Percentiles rank a stretch among this genome's conserved stretches.
Evolutionary conservation across 257 asterid species (phyloP).

Genomic region (Nicotiana undulata): DNA sequence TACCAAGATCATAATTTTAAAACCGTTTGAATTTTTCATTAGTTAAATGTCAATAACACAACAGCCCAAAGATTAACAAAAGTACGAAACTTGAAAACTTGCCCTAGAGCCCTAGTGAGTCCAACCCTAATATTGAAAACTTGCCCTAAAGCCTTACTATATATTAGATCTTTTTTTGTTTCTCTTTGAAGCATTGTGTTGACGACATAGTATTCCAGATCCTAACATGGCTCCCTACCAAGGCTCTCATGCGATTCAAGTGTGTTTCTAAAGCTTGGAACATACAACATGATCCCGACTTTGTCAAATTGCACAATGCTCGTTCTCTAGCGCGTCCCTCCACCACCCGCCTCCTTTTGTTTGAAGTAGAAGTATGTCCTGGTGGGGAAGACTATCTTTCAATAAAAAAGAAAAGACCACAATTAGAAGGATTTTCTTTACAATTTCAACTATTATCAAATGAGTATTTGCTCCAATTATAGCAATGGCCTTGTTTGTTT

Average conservation of each 20-base stretch:
- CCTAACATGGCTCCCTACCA: too few relatives aligned
- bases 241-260: background rate
- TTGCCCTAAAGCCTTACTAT: background rate
- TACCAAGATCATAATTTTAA: background rate
- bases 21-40: background rate
- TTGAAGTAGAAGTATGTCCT: background rate
- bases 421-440: background rate
- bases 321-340: background rate
- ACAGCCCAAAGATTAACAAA: too few relatives aligned
- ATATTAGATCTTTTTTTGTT: too few relatives aligned
- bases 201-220: background rate
- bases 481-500: background rate
- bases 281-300: background rate
- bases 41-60: too few relatives aligned
- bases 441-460: background rate
- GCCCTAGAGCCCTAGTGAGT: background rate
- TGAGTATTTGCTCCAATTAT: background rate
- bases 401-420: background rate
- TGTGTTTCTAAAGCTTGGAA: background rate
- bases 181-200: background rate
- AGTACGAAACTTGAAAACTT: too few relatives aligned
- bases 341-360: background rate
- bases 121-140: background rate
- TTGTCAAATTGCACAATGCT: background rate
- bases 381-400: background rate